Conservation (phyloP, 176 grass and related monocot genomes). For the Triticum monococcum region DNA sequence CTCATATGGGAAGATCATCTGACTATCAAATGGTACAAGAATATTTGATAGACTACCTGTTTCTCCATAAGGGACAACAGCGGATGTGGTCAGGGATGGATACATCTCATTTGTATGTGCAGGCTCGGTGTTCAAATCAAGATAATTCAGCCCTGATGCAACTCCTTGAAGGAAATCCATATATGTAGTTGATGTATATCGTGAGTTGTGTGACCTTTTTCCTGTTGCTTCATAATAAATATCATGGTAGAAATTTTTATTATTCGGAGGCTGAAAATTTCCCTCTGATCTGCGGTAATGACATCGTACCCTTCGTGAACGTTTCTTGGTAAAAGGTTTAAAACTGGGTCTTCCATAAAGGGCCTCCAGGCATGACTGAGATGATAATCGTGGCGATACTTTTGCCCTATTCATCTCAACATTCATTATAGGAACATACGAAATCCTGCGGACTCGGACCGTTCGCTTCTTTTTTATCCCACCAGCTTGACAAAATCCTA, state of each 20-base stretch:
- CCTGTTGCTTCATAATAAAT: slow-evolving; percentile 22
- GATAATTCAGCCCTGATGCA: slow-evolving; percentile 34
- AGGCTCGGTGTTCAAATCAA: slow-evolving; percentile 43
- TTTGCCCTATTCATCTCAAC: slow-evolving; percentile 26
- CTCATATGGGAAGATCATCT: slow-evolving; percentile 34
- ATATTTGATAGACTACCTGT: slow-evolving; percentile 29
- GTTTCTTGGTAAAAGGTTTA: slow-evolving; percentile 56
- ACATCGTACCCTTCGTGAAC: slow-evolving; percentile 32
- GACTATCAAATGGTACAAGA: slow-evolving; percentile 42
- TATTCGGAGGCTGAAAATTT: slow-evolving; percentile 6
- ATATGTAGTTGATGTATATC: slow-evolving; percentile 41
- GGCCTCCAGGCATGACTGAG: slow-evolving; percentile 40
- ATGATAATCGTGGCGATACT: slow-evolving; percentile 5
- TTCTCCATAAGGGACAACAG: slow-evolving; percentile 29
- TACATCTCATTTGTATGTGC: slow-evolving; percentile 35
- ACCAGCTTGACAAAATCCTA: slow-evolving; percentile 37
- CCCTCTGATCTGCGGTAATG: slow-evolving; percentile 21
- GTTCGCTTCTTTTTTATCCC: slow-evolving; percentile 54
- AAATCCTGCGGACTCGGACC: slow-evolving; percentile 31
- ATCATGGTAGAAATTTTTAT: slow-evolving; percentile 16
- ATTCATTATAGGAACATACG: slow-evolving; percentile 15
- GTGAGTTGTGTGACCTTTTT: slow-evolving; percentile 23
- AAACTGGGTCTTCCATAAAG: slow-evolving; percentile 31
- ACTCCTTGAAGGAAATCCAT: slow-evolving; percentile 32
- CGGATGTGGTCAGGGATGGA: slow-evolving; percentile 12